Conservation (phyloP, 2,329 filamentous ascomycete species). For the Cercospora sojina region DNA sequence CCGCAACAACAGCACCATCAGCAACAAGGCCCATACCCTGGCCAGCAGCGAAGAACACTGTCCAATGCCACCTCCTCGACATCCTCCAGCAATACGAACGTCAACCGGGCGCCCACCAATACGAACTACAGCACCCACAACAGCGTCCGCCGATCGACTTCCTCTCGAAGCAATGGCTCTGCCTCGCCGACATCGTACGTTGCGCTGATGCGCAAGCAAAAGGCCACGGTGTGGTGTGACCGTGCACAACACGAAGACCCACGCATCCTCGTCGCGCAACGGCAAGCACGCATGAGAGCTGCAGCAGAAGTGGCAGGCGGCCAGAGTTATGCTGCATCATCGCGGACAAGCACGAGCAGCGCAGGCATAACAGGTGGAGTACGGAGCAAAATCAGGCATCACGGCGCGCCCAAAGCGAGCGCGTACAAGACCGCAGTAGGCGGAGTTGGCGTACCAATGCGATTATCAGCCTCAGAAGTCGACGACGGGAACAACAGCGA, state of each 20-base stretch:
- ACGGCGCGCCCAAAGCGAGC: conserved; percentile 74
- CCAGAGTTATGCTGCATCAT: conserved; percentile 35
- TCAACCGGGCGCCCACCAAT: conserved; percentile 51
- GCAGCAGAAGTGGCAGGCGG: conserved; percentile 77
- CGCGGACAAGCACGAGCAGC: conserved; percentile 36
- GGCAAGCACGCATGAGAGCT: conserved; percentile 82
- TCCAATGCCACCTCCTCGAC: conserved; percentile 72
- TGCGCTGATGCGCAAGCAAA: conserved; percentile 92
- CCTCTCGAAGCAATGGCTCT: conserved; percentile 65
- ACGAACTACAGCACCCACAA: conserved; percentile 29
- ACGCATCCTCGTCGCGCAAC: conserved; percentile 74
- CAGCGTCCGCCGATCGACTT: conserved; percentile 69
- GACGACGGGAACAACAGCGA: conserved; percentile 77
- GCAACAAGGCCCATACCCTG: conserved; percentile 19
- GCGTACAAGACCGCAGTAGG: conserved; percentile 73
- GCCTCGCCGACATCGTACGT: conserved; percentile 76
- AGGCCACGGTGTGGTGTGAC: conserved; percentile 98
- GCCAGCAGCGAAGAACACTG: conserved; percentile 54
- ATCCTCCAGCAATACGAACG: conserved; percentile 54
- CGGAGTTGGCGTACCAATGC: conserved; percentile 81
- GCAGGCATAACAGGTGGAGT: conserved; percentile 53
- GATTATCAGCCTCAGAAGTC: conserved; percentile 91
- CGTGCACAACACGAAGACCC: conserved; percentile 90
- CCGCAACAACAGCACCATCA: conserved; percentile 18
- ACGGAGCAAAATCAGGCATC: conserved; percentile 82